Base-by-base conservation (phyloP, 1,284 basidiomycete genomes). In the Cryptococcus sp. region DNA sequence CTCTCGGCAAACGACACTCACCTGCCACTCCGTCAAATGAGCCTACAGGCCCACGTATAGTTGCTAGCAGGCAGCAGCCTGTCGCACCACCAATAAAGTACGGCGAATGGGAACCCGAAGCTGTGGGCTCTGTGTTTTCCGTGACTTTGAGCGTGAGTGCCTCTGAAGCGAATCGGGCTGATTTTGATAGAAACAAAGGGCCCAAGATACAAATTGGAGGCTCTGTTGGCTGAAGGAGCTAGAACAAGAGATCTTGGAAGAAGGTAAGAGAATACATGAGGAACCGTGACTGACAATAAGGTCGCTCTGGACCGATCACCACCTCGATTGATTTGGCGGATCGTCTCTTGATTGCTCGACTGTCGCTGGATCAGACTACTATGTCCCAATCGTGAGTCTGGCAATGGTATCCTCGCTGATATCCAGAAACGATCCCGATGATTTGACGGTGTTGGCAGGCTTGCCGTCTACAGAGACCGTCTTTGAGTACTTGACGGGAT, bases 401-500 rank as follows among this genome's bases (percentile, higher is more conserved):
- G n/a, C 15, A 10, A 37, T n/a, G 16, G 8, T 37, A 17, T 3
- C 4, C 43, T 29, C 37, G 43, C 54, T 60, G 38, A 54, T 37
- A 13, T 55, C 7, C 63, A 91, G 88, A 34, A 89, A 93, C 69
- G 92, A 96, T 70, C 78, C 89, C 4, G 90, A 94, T 49, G 88
- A 85, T 67, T 78, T 89, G 17, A 83, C 87, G 0, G 86, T 93
- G 5, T 78, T 95, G 7, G 88, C 89, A 2, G 89, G 88, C 23
- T 79, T 96, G 23, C 91, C 91, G 3, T 69, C 85, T 15, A 79
- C 87, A 51, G 86, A 93, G 77, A 94, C 93, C 0, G 84, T 87
- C 0, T 94, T 94, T 65, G 93, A 97, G 70, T 99, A 94, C 72
- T 83, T 99, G 22, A 83, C 92, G 1, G 88, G 88, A 20, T 89